These are phyloP conservation scores for Toxicodendron radicans DNA, from an alignment of 345 rosid genomes.

Conservation along the genomic window DNA sequence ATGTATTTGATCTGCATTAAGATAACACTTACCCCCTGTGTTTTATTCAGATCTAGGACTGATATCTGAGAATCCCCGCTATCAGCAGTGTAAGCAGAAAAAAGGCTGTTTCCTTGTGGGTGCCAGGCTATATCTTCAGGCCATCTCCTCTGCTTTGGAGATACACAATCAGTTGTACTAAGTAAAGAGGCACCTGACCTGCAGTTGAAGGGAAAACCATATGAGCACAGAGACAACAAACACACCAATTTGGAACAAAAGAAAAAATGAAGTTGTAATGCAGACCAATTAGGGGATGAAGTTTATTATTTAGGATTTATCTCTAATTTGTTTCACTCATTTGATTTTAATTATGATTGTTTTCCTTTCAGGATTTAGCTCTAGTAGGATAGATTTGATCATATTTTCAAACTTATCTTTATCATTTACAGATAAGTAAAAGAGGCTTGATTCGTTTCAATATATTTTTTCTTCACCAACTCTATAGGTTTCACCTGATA, in stretches of 20 bases:
- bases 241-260: neutral
- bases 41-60: constrained; percentile 61
- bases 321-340: too few species aligned
- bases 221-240: neutral
- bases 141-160: constrained; percentile 79
- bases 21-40: constrained; percentile 57
- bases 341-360: too few species aligned
- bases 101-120: constrained; percentile 71
- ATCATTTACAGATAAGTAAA: too few species aligned
- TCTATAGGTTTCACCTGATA: neutral
- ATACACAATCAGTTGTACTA: constrained; percentile 59
- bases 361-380: too few species aligned
- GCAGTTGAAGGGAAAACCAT: constrained; percentile 22
- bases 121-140: constrained; percentile 97
- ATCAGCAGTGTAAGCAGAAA: constrained; percentile 72
- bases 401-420: too few species aligned
- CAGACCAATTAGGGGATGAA: too few species aligned
- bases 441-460: too few species aligned
- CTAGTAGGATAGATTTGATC: too few species aligned
- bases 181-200: constrained; percentile 81
- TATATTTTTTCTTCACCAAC: neutral
- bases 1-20: constrained; percentile 1
- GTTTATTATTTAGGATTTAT: too few species aligned
- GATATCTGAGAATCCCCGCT: constrained; percentile 86
- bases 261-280: too few species aligned